phyloP scores from a whole-genome alignment of 2,329 filamentous ascomycete genomes.

The Eutypella sp. region DNA sequence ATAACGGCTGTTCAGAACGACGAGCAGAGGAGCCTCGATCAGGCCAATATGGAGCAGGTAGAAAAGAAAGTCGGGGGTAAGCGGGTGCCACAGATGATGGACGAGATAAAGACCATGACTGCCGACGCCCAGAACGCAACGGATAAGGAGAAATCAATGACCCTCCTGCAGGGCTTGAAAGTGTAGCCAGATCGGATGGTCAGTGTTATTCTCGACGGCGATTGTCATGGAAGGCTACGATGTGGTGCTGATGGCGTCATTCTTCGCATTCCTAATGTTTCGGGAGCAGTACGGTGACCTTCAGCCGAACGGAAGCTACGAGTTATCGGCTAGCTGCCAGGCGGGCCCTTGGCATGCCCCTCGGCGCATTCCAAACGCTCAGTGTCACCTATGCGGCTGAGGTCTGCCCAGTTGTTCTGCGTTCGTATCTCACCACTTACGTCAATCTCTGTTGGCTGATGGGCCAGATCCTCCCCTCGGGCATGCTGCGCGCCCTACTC shows the following conservation, averaged over 20 bases:
- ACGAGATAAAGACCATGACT: no score
- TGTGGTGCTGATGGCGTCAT: slow-evolving; percentile 26
- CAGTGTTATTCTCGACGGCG: slow-evolving; percentile 17
- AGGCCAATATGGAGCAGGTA: no score
- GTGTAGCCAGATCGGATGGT: slow-evolving; percentile 32
- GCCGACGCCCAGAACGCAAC: slow-evolving; percentile 38
- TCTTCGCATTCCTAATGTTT: slow-evolving; percentile 28
- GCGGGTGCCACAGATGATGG: no score
- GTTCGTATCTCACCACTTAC: slow-evolving; percentile 32
- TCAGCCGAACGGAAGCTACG: slow-evolving; percentile 24
- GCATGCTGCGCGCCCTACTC: slow-evolving; percentile 30
- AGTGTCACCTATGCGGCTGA: slow-evolving; percentile 35
- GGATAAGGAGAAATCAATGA: slow-evolving; percentile 38
- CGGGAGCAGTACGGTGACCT: slow-evolving; percentile 22
- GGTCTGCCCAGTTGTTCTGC: slow-evolving; percentile 30
- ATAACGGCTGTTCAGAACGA: no score
- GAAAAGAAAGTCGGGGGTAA: no score
- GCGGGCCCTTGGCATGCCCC: slow-evolving; percentile 33
- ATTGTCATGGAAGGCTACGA: slow-evolving; percentile 23
- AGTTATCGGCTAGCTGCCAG: slow-evolving; percentile 38
- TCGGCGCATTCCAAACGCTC: slow-evolving; percentile 30
- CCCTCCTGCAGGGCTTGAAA: slow-evolving; percentile 33
- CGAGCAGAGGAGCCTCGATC: no score
- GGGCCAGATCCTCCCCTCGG: slow-evolving; percentile 34
- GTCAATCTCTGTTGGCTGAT: slow-evolving; percentile 37